Conservation (phyloP, 176 grass and related monocot genomes). For the Oryza coarctata region DNA sequence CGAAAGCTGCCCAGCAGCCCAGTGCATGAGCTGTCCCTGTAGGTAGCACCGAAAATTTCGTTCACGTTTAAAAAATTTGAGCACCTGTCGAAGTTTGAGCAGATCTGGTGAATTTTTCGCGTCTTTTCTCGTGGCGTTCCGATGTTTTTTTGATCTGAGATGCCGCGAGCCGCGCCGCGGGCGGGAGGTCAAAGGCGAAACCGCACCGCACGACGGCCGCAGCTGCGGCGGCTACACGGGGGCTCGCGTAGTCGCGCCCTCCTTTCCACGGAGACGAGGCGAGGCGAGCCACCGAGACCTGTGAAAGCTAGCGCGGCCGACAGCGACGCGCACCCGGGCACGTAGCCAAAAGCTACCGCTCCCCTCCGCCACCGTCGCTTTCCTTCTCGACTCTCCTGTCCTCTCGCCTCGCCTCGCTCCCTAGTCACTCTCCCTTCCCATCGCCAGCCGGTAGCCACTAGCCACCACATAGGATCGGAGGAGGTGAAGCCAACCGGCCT, state of each 20-base stretch:
- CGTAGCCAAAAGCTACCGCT: neutral
- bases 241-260: neutral
- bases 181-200: neutral
- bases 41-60: neutral
- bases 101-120: neutral
- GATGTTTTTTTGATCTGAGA: neutral
- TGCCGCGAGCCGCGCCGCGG: neutral
- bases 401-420: neutral
- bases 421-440: neutral
- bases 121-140: neutral
- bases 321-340: conserved; percentile 18
- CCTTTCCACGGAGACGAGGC: neutral
- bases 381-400: neutral
- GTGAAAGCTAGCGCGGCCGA: conserved; percentile 34
- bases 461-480: neutral
- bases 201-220: conserved; percentile 3
- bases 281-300: conserved; percentile 5
- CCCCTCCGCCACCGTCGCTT: neutral
- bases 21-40: neutral
- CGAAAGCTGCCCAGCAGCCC: neutral
- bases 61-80: neutral
- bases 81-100: neutral
- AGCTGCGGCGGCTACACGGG: neutral
- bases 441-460: neutral
- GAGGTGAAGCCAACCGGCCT: neutral